Percentiles rank a stretch among this genome's conserved stretches.
These are phyloP conservation scores for Talaromyces sp. DNA, from an alignment of 2,329 filamentous ascomycete genomes.

Conservation along the genomic window DNA sequence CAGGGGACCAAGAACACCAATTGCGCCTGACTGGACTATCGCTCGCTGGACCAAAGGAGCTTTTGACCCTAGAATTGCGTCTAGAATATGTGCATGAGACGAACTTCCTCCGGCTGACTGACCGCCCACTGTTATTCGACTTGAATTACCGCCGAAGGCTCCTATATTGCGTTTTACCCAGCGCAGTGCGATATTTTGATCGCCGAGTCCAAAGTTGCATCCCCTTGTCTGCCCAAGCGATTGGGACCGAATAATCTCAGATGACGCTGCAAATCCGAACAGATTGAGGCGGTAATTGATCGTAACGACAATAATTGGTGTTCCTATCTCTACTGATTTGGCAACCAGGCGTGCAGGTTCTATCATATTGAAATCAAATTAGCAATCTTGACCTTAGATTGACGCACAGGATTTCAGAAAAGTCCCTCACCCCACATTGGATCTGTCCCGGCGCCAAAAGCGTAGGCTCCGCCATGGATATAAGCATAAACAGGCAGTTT, in stretches of 20 bases:
- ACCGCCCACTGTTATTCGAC: slow-evolving; percentile 52
- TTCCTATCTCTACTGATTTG: slow-evolving; percentile 48
- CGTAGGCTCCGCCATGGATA: slow-evolving; percentile 69
- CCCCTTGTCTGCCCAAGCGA: slow-evolving; percentile 58
- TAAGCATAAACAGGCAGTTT: slow-evolving; percentile 68
- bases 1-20: slow-evolving; percentile 2
- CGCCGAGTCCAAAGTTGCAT: slow-evolving; percentile 58
- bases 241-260: slow-evolving; percentile 54
- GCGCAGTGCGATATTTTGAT: slow-evolving; percentile 57
- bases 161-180: slow-evolving; percentile 58
- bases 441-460: slow-evolving; percentile 57
- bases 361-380: background rate
- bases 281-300: slow-evolving; percentile 75
- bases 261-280: slow-evolving; percentile 71
- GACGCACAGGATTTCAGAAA: background rate
- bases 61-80: background rate
- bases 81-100: background rate
- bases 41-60: background rate
- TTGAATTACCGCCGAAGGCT: slow-evolving; percentile 55
- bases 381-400: background rate
- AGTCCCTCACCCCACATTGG: background rate
- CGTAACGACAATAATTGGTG: slow-evolving; percentile 71
- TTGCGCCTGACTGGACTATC: background rate
- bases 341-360: slow-evolving; percentile 27
- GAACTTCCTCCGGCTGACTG: slow-evolving; percentile 44